Evolutionary conservation across 140 eudicot genomes (phyloP).

Genomic region (Flaveria floridana): DNA sequence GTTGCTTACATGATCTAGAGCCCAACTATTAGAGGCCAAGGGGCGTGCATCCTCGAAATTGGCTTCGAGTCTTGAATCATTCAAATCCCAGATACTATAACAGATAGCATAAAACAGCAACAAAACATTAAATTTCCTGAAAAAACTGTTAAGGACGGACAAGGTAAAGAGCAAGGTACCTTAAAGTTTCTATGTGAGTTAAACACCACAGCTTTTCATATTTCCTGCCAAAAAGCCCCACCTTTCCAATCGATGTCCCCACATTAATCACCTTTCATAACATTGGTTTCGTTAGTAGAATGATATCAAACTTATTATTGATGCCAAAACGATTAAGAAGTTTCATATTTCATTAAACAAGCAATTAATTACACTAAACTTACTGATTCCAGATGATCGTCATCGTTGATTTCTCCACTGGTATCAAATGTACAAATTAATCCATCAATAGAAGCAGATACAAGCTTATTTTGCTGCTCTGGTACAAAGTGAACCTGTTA

Average conservation of each 20-base stretch:
- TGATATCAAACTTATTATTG: neutral
- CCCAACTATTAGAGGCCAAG: slow-evolving; percentile 84
- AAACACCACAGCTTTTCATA: slow-evolving; percentile 78
- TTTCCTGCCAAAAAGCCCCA: slow-evolving; percentile 66
- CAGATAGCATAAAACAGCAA: neutral
- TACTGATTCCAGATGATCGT: slow-evolving; percentile 80
- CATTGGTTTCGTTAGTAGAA: neutral
- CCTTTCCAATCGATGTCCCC: slow-evolving; percentile 83
- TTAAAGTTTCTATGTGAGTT: slow-evolving; percentile 83
- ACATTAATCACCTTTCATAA: slow-evolving; percentile 66
- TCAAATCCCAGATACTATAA: slow-evolving; percentile 84
- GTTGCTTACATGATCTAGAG: slow-evolving; percentile 50
- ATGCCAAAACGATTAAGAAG: neutral
- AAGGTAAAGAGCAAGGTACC: slow-evolving; percentile 48
- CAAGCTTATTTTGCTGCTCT: slow-evolving; percentile 71
- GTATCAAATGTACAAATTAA: slow-evolving; percentile 86
- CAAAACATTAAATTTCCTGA: neutral
- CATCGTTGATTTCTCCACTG: slow-evolving; percentile 84
- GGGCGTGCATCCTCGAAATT: slow-evolving; percentile 76
- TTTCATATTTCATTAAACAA: neutral
- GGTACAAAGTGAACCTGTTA: slow-evolving; percentile 82
- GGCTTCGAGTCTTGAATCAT: slow-evolving; percentile 56
- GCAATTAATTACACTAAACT: slow-evolving; percentile 30
- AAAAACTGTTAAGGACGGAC: neutral
- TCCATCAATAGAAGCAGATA: slow-evolving; percentile 95